These are phyloP conservation scores for slime mould (Dictyostelium discoideum) DNA, from an alignment of 78 protist species.

Conservation along the genomic window DNA sequence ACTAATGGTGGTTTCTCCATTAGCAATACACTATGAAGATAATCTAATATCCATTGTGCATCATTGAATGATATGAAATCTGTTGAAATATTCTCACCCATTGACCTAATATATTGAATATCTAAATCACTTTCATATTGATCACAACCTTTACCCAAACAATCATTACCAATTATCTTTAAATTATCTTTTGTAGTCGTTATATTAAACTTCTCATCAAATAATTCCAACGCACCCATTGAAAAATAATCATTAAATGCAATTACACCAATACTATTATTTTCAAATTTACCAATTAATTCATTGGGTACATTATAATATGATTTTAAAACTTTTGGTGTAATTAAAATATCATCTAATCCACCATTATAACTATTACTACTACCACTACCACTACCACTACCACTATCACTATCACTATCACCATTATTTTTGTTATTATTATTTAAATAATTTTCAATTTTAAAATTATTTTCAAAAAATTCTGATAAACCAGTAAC, in stretches of 20 bases:
- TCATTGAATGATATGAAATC: constrained; percentile 40
- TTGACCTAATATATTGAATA: constrained; percentile 59
- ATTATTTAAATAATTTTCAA: constrained; percentile 4
- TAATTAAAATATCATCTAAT: constrained; percentile 2
- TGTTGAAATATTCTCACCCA: constrained; percentile 44
- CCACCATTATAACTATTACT: background rate
- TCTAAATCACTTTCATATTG: constrained; percentile 72
- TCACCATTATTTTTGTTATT: too few relatives aligned
- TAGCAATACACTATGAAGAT: background rate
- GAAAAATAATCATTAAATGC: constrained; percentile 76
- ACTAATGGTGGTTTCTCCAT: constrained; percentile 38
- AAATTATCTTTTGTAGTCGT: background rate
- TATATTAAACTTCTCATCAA: constrained; percentile 8
- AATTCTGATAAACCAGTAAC: constrained; percentile 72
- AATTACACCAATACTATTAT: constrained; percentile 22
- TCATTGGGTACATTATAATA: constrained; percentile 63
- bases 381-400: background rate
- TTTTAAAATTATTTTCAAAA: background rate
- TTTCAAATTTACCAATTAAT: background rate
- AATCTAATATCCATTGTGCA: constrained; percentile 78
- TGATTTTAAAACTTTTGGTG: constrained; percentile 36
- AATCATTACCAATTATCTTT: constrained; percentile 39
- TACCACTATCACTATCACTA: too few relatives aligned
- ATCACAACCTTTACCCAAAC: constrained; percentile 53
- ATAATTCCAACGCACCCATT: constrained; percentile 47